Evolutionary conservation across 805 yeast species (phyloP).

Genomic region (Isabelozyma rhagii): DNA sequence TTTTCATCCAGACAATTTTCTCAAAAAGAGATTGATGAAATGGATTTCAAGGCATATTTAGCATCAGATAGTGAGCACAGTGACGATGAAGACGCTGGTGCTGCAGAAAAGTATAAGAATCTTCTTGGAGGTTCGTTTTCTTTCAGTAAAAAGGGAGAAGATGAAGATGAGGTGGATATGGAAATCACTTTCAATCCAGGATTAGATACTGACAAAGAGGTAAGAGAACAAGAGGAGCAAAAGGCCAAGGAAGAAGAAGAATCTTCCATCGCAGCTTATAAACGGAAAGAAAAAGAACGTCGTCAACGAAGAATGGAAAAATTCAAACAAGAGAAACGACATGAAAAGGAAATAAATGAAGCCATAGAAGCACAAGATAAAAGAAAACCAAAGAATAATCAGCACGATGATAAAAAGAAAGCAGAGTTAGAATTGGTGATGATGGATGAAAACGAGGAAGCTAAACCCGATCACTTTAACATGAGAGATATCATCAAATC

Average conservation of each 20-base stretch:
- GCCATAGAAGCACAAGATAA: conserved; percentile 12
- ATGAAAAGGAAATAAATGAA: conserved; percentile 33
- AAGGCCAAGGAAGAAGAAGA: conserved; percentile 51
- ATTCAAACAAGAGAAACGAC: conserved; percentile 57
- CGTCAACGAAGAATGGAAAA: conserved; percentile 79
- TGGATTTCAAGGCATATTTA: conserved; percentile 89
- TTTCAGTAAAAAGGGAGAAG: conserved; percentile 30
- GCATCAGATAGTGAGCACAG: conserved; percentile 50
- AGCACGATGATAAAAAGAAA: conserved; percentile 23
- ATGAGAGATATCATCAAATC: conserved; percentile 75
- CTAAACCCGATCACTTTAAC: conserved; percentile 62
- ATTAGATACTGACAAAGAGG: conserved; percentile 43
- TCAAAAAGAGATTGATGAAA: conserved; percentile 82
- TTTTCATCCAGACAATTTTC: conserved; percentile 78
- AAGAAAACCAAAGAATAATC: conserved; percentile 18
- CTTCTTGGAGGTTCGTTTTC: conserved; percentile 47
- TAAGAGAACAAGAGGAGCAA: conserved; percentile 28
- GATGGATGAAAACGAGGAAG: conserved; percentile 47
- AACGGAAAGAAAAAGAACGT: conserved; percentile 90
- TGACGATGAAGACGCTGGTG: conserved; percentile 25
- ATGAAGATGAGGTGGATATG: conserved; percentile 77
- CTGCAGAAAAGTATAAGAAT: conserved; percentile 55
- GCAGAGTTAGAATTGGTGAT: conserved; percentile 75
- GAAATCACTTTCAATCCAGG: conserved; percentile 96
- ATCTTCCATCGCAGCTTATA: conserved; percentile 73